These are phyloP conservation scores for Coemansia sp. DNA, from an alignment of 192 early-diverging fungal species.

Conservation along the genomic window DNA sequence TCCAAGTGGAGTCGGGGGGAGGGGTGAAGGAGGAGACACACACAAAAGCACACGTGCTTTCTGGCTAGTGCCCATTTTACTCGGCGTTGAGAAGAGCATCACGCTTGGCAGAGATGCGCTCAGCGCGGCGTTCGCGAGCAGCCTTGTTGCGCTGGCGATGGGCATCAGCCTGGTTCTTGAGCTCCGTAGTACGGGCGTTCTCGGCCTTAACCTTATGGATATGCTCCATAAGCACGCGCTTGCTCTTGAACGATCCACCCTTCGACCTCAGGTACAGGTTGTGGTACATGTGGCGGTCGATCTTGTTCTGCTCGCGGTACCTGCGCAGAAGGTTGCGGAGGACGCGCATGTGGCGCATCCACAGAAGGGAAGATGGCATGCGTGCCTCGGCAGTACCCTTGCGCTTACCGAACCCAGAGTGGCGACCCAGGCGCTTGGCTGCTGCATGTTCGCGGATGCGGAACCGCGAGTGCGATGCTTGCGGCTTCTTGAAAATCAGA, in stretches of 20 bases:
- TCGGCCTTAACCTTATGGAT: constrained; percentile 99
- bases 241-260: constrained; percentile 99
- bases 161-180: constrained; percentile 97
- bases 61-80: constrained; percentile 23
- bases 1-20: too few relatives aligned
- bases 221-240: constrained; percentile 99
- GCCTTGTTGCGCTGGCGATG: constrained; percentile 96
- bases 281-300: constrained; percentile 98
- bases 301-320: constrained; percentile 98
- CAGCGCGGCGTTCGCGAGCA: constrained; percentile 88
- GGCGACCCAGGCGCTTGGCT: constrained; percentile 96
- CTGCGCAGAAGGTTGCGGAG: constrained; percentile 93
- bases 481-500: constrained; percentile 93
- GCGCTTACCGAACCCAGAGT: constrained; percentile 92
- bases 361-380: constrained; percentile 93
- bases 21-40: background rate
- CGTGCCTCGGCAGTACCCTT: constrained; percentile 97
- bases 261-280: constrained; percentile 96
- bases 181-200: constrained; percentile 88
- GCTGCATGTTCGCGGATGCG: constrained; percentile 87
- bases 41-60: background rate
- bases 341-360: constrained; percentile 98
- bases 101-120: constrained; percentile 88
- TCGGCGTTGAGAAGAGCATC: constrained; percentile 66
- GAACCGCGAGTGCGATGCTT: constrained; percentile 86